Conservation (phyloP, 169 alveolate species). For the Cardiosporidium cionae region DNA sequence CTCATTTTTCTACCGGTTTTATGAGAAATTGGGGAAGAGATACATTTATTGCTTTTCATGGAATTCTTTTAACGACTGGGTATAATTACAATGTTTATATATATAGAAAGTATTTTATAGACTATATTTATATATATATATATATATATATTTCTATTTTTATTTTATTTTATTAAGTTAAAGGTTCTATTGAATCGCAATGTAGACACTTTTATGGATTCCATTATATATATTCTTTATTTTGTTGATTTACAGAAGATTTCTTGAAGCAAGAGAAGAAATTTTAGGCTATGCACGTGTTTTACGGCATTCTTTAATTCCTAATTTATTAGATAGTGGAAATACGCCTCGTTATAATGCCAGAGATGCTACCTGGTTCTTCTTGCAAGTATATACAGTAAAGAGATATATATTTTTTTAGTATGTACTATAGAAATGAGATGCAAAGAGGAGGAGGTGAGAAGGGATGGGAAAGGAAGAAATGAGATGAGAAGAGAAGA, state of each 20-base stretch:
- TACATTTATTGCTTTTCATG: constrained; percentile 82
- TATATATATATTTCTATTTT: not conserved
- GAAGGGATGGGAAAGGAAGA: too few species aligned
- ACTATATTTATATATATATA: not conserved
- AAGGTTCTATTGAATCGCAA: not conserved
- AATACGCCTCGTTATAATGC: constrained; percentile 85
- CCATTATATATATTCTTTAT: not conserved
- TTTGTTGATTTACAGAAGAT: constrained; percentile 1
- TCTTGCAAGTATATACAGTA: constrained; percentile 60
- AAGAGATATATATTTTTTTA: too few species aligned
- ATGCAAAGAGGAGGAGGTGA: too few species aligned
- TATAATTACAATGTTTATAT: not conserved
- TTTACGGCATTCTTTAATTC: constrained; percentile 80
- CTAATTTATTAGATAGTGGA: constrained; percentile 83
- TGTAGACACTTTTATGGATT: not conserved
- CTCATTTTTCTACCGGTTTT: constrained; percentile 82
- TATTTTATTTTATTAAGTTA: not conserved
- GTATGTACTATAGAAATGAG: too few species aligned
- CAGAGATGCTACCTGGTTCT: constrained; percentile 92
- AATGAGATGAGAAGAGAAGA: too few species aligned
- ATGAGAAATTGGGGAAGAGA: constrained; percentile 94
- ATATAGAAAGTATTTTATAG: not conserved
- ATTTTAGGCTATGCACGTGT: constrained; percentile 80
- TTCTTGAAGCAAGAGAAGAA: constrained; percentile 29
- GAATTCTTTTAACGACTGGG: constrained; percentile 66